phyloP scores from a whole-genome alignment of 2,329 filamentous ascomycete species.

The Lecanicillium sp. region DNA sequence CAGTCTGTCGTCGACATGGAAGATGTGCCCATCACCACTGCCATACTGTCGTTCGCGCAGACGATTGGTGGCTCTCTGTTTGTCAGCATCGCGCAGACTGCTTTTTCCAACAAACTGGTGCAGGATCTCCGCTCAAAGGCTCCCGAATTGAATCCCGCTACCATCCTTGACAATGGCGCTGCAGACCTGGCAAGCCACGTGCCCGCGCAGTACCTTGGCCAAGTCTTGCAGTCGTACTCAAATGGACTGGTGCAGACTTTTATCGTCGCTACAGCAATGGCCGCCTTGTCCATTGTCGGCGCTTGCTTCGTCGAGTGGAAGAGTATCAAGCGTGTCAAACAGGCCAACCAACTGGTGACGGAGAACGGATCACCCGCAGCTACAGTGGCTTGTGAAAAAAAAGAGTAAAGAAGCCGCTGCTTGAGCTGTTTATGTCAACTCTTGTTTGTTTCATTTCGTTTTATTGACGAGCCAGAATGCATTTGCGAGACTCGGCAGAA shows the following conservation, averaged over 20 bases:
- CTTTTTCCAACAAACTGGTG: conserved; percentile 6
- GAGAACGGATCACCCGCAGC: no score
- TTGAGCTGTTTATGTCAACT: no score
- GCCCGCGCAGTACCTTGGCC: neutral
- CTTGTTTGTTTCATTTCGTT: no score
- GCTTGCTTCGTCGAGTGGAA: conserved; percentile 16
- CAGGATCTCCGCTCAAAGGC: neutral
- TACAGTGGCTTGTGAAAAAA: no score
- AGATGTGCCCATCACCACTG: conserved; percentile 38
- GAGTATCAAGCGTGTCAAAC: conserved; percentile 15
- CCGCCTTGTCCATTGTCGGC: neutral
- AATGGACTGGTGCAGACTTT: conserved; percentile 2
- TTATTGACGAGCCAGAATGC: no score
- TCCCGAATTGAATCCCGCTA: neutral
- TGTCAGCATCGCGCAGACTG: conserved; percentile 5
- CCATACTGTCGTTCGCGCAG: conserved; percentile 30
- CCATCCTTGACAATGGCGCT: neutral
- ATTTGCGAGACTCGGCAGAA: no score
- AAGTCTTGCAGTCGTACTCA: neutral
- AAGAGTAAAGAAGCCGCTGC: no score
- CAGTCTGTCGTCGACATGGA: conserved; percentile 33
- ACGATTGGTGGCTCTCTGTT: neutral
- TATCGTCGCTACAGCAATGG: conserved; percentile 3
- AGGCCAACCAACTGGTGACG: no score
- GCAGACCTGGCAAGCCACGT: neutral